A percentile compares a stretch with the other conserved stretches of the same genome.
Evolutionary conservation across 495 filamentous ascomycete genomes (phyloP).

Genomic region (Halenospora varia): DNA sequence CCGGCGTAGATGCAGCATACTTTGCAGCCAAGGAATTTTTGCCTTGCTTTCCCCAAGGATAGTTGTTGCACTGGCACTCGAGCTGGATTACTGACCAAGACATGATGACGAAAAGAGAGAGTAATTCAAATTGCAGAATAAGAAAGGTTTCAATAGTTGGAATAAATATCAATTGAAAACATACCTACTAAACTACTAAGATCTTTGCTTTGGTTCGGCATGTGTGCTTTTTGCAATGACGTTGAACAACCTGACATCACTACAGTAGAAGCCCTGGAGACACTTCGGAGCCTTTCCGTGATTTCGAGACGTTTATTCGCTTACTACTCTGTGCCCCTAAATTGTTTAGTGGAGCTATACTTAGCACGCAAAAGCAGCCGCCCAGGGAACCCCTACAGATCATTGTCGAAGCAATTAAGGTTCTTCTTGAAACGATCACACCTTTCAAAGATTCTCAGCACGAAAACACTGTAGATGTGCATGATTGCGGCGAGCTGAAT

Average conservation of each 20-base stretch:
- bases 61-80: constrained; percentile 49
- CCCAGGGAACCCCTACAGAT: too few relatives aligned
- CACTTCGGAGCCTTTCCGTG: not conserved
- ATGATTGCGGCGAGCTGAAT: not conserved
- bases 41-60: constrained; percentile 68
- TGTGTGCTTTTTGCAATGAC: not conserved
- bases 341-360: not conserved
- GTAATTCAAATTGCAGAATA: not conserved
- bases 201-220: not conserved
- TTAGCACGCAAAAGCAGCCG: too few relatives aligned
- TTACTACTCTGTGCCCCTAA: too few relatives aligned
- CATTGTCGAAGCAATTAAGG: too few relatives aligned
- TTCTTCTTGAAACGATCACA: too few relatives aligned
- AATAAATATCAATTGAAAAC: not conserved
- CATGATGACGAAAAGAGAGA: not conserved
- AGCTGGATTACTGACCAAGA: constrained; percentile 42
- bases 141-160: not conserved
- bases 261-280: not conserved
- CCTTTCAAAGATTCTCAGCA: too few relatives aligned
- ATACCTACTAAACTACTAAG: not conserved
- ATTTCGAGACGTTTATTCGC: not conserved
- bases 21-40: constrained; percentile 65
- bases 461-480: too few relatives aligned
- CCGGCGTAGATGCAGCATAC: constrained; percentile 62
- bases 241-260: not conserved